A percentile compares a stretch with the other conserved stretches of the same genome.
Conservation (phyloP, 1,139 yeast species). For the Pichia sp. region DNA sequence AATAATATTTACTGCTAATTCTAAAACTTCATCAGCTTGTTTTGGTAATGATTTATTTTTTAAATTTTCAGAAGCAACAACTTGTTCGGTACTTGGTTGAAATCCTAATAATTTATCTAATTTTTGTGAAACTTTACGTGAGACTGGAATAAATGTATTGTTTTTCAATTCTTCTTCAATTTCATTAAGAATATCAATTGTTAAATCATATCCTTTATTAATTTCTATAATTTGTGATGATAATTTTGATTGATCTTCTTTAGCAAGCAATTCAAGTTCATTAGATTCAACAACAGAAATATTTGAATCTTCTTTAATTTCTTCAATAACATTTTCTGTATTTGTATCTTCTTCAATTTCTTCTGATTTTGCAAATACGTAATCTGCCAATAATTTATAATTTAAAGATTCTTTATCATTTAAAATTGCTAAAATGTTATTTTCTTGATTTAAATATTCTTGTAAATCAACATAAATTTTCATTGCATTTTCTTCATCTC, state of each 20-base stretch:
- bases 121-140: slow-evolving; percentile 21
- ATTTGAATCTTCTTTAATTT: background rate
- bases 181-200: slow-evolving; percentile 57
- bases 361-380: slow-evolving; percentile 9
- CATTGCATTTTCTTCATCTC: slow-evolving; percentile 16
- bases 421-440: slow-evolving; percentile 19
- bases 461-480: slow-evolving; percentile 17
- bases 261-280: slow-evolving; percentile 5
- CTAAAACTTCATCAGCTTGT: slow-evolving; percentile 61
- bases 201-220: slow-evolving; percentile 59
- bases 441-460: slow-evolving; percentile 16
- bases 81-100: slow-evolving; percentile 57
- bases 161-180: slow-evolving; percentile 42
- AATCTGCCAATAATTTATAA: slow-evolving; percentile 18
- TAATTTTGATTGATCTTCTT: slow-evolving; percentile 22
- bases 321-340: background rate
- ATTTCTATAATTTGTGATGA: slow-evolving; percentile 22
- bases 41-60: slow-evolving; percentile 54
- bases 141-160: slow-evolving; percentile 29
- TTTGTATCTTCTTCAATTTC: background rate
- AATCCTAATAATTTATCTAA: slow-evolving; percentile 33
- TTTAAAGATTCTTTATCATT: slow-evolving; percentile 20
- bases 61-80: slow-evolving; percentile 45
- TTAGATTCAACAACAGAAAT: background rate
- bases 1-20: slow-evolving; percentile 74